phyloP scores from a whole-genome alignment of 2,329 filamentous ascomycete genomes.

The Stachybotrys elegans region DNA sequence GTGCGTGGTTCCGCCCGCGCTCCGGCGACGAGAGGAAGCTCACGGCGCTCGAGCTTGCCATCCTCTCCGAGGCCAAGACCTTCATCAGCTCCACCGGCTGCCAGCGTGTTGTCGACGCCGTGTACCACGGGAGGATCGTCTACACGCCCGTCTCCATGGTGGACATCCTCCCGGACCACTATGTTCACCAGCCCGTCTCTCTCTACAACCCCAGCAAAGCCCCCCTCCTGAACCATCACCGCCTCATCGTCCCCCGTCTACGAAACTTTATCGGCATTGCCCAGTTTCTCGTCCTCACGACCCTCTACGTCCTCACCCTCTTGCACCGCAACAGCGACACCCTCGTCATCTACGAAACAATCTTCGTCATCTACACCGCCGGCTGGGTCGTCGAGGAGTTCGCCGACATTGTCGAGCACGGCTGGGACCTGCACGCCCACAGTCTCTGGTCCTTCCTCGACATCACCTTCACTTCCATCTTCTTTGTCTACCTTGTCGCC shows the following conservation, averaged over 20 bases:
- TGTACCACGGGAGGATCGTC: constrained; percentile 62
- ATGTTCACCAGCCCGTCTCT: constrained; percentile 65
- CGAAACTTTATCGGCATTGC: constrained; percentile 60
- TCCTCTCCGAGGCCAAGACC: constrained; percentile 65
- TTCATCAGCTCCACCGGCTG: constrained; percentile 62
- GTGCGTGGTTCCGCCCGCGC: constrained; percentile 10
- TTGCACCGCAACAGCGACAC: constrained; percentile 41
- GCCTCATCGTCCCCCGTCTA: constrained; percentile 64
- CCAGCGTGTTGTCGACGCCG: constrained; percentile 65
- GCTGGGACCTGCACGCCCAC: constrained; percentile 64
- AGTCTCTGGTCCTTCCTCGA: constrained; percentile 73
- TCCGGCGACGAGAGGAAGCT: constrained; percentile 47
- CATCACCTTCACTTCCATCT: constrained; percentile 62
- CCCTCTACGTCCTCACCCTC: constrained; percentile 62
- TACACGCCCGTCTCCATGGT: constrained; percentile 68
- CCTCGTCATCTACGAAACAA: constrained; percentile 47
- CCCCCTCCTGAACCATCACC: constrained; percentile 65
- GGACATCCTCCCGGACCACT: constrained; percentile 69
- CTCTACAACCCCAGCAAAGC: constrained; percentile 64
- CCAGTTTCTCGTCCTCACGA: constrained; percentile 60
- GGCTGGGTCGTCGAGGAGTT: constrained; percentile 66
- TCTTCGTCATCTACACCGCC: constrained; percentile 59
- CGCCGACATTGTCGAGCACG: constrained; percentile 61
- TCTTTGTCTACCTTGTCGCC: constrained; percentile 53
- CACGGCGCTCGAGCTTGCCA: constrained; percentile 66